Conservation (phyloP, 164 flowering plant genomes). For the Litsea cubeba region DNA sequence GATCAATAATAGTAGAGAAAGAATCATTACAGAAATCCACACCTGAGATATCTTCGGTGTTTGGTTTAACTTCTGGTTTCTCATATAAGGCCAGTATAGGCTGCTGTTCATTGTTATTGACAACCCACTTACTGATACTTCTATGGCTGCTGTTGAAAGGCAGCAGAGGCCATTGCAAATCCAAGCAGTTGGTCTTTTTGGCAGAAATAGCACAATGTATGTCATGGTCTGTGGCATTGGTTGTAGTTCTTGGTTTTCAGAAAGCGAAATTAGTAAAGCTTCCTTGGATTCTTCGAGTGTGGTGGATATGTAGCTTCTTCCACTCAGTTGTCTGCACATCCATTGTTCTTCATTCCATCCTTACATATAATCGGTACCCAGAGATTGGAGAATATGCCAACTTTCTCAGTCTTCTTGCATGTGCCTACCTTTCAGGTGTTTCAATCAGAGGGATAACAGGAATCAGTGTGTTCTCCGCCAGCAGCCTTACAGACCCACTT, state of each 20-base stretch:
- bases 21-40: constrained; percentile 15
- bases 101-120: constrained; percentile 38
- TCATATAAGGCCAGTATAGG: constrained; percentile 38
- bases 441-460: constrained; percentile 64
- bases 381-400: constrained; percentile 35
- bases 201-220: constrained; percentile 45
- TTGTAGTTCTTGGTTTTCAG: constrained; percentile 25
- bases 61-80: constrained; percentile 21
- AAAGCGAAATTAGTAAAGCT: constrained; percentile 26
- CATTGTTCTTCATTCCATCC: constrained; percentile 28
- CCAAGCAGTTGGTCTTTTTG: constrained; percentile 18
- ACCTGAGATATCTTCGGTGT: neutral
- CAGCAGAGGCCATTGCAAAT: constrained; percentile 31
- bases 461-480: constrained; percentile 17
- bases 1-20: constrained; percentile 23
- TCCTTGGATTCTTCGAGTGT: constrained; percentile 67
- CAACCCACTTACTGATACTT: constrained; percentile 33
- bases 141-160: constrained; percentile 30
- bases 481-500: constrained; percentile 55
- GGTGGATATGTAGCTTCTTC: constrained; percentile 76
- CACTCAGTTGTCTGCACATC: constrained; percentile 25
- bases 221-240: constrained; percentile 43
- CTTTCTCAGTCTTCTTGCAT: constrained; percentile 37
- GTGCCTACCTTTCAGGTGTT: constrained; percentile 35
- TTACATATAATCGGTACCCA: constrained; percentile 20